phyloP scores from a whole-genome alignment of 805 yeast species.

The Saccharomycopsis javanensis region DNA sequence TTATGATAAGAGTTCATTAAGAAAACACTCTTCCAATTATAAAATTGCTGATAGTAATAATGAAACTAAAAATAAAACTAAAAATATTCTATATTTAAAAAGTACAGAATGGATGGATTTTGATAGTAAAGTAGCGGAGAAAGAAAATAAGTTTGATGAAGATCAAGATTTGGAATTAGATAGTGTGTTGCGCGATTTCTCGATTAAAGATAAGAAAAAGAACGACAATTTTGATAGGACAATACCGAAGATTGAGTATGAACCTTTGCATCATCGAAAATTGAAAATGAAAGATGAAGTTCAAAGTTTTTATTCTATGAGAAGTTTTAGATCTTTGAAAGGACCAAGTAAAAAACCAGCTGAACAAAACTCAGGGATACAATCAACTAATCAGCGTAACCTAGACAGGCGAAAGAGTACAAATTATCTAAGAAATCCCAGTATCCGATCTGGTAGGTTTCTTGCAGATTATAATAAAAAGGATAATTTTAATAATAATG shows the following conservation, averaged over 20 bases:
- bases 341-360: not conserved
- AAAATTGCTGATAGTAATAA: too few species aligned
- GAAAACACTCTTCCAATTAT: too few species aligned
- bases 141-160: not conserved
- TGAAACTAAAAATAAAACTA: not conserved
- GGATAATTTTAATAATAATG: not conserved
- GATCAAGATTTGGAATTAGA: not conserved
- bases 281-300: not conserved
- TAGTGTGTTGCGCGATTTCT: not conserved
- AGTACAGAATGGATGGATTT: not conserved
- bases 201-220: not conserved
- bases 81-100: not conserved
- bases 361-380: not conserved
- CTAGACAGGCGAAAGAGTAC: not conserved
- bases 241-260: not conserved
- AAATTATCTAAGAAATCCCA: not conserved
- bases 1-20: not conserved
- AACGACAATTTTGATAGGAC: not conserved
- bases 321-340: not conserved
- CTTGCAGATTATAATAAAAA: not conserved
- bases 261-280: not conserved
- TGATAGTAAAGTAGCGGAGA: not conserved
- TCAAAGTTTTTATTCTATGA: not conserved
- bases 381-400: not conserved
- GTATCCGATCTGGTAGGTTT: not conserved